phyloP scores from a whole-genome alignment of 768 basidiomycete species.

The Pisolithus orientalis region DNA sequence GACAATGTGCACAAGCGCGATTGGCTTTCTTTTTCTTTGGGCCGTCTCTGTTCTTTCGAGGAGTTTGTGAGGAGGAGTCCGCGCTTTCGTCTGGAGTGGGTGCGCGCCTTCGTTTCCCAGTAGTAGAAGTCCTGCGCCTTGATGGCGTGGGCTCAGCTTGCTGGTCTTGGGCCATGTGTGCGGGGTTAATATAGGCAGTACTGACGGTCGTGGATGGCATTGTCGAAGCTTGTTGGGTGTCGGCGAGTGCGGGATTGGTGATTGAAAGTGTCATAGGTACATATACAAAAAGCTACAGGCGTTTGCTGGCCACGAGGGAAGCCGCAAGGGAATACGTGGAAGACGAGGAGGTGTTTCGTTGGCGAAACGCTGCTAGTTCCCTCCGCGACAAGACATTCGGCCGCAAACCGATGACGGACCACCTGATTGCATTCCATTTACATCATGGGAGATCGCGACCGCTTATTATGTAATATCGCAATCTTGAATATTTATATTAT shows the following conservation, averaged over 20 bases:
- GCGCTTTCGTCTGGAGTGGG: slow-evolving; percentile 53
- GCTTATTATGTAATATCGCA: slow-evolving; percentile 4
- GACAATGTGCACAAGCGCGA: slow-evolving; percentile 92
- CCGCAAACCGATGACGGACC: slow-evolving; percentile 14
- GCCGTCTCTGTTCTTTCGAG: slow-evolving; percentile 59
- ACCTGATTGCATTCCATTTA: slow-evolving; percentile 2
- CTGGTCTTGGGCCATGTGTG: slow-evolving; percentile 35
- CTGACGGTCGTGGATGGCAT: slow-evolving; percentile 14
- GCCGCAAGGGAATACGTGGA: not conserved
- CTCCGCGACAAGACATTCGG: slow-evolving; percentile 4
- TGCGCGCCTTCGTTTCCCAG: slow-evolving; percentile 56
- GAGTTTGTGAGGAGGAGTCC: slow-evolving; percentile 36
- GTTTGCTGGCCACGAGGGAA: slow-evolving; percentile 1
- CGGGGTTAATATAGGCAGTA: slow-evolving; percentile 35
- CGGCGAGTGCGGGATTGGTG: not conserved
- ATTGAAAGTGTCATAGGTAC: slow-evolving; percentile 9
- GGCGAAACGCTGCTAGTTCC: not conserved
- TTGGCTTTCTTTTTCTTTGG: slow-evolving; percentile 95
- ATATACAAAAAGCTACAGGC: slow-evolving; percentile 2
- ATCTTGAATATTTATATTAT: not conserved
- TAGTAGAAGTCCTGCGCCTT: slow-evolving; percentile 35
- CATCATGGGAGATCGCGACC: slow-evolving; percentile 4
- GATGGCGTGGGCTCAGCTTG: slow-evolving; percentile 26
- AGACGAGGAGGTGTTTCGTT: not conserved
- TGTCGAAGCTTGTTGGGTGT: not conserved